Evolutionary conservation across 306 rosid genomes (phyloP).

Genomic region (Malus sylvestris): DNA sequence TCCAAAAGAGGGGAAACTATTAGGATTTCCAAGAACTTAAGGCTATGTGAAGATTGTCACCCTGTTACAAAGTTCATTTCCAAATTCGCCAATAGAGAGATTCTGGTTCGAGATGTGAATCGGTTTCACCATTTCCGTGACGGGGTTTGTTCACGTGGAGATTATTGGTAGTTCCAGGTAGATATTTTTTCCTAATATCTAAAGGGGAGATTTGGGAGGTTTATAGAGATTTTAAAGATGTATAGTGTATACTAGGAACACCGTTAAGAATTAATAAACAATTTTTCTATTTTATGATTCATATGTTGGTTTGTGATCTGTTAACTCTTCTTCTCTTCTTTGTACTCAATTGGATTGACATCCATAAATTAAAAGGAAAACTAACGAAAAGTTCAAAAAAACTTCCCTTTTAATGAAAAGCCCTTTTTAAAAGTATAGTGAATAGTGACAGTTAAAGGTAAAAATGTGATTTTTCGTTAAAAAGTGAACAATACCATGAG

Average conservation of each 20-base stretch:
- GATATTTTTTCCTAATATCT: neutral
- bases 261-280: neutral
- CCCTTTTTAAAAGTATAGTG: too few relatives aligned
- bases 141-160: conserved; percentile 86
- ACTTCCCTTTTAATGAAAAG: too few relatives aligned
- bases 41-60: conserved; percentile 93
- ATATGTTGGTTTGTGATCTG: neutral
- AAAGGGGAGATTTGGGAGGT: neutral
- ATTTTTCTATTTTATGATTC: neutral
- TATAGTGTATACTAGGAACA: neutral
- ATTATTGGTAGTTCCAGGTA: conserved; percentile 63
- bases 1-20: conserved; percentile 46
- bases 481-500: too few relatives aligned
- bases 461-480: too few relatives aligned
- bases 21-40: conserved; percentile 77
- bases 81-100: conserved; percentile 68
- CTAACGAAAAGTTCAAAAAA: too few relatives aligned
- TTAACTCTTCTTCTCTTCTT: too few relatives aligned
- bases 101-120: conserved; percentile 86
- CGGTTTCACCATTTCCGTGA: conserved; percentile 79
- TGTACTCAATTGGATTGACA: too few relatives aligned
- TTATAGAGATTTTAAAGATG: conserved; percentile 7
- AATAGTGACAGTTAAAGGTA: too few relatives aligned
- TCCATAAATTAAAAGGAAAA: too few relatives aligned
- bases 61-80: conserved; percentile 74